Conservation (phyloP, 768 basidiomycete genomes). For the Butyriboletus loyo region DNA sequence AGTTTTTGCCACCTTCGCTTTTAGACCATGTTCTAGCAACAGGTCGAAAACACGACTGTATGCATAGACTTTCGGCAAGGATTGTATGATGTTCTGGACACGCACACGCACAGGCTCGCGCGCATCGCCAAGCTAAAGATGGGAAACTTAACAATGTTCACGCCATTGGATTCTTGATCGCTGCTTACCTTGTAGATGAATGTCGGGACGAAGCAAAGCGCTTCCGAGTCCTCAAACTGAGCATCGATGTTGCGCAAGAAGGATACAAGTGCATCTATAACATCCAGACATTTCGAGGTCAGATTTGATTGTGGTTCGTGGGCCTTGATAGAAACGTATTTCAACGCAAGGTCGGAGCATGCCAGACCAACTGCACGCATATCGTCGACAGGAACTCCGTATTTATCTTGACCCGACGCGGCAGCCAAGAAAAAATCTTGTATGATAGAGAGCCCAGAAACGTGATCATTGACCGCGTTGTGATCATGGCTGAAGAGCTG, state of each 20-base stretch:
- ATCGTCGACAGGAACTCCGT: slow-evolving; percentile 42
- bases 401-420: slow-evolving; percentile 53
- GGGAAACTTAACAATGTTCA: slow-evolving; percentile 1
- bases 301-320: slow-evolving; percentile 92
- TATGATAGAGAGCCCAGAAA: slow-evolving; percentile 70
- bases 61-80: slow-evolving; percentile 85
- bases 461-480: slow-evolving; percentile 89
- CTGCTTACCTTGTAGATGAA: slow-evolving; percentile 79
- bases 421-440: slow-evolving; percentile 71
- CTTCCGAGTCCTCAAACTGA: slow-evolving; percentile 84
- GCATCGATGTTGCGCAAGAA: slow-evolving; percentile 72
- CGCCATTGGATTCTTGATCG: neutral
- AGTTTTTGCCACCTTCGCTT: slow-evolving; percentile 88
- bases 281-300: slow-evolving; percentile 82
- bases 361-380: slow-evolving; percentile 68
- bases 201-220: slow-evolving; percentile 83
- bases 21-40: slow-evolving; percentile 83
- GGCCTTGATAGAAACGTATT: slow-evolving; percentile 88
- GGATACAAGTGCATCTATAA: slow-evolving; percentile 72
- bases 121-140: slow-evolving; percentile 81
- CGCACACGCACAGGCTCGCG: slow-evolving; percentile 78
- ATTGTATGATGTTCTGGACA: slow-evolving; percentile 81
- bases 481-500: slow-evolving; percentile 94
- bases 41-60: slow-evolving; percentile 90
- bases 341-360: slow-evolving; percentile 88